These are phyloP conservation scores for Simplicillium aogashimaense DNA, from an alignment of 2,329 filamentous ascomycete species.

Conservation along the genomic window DNA sequence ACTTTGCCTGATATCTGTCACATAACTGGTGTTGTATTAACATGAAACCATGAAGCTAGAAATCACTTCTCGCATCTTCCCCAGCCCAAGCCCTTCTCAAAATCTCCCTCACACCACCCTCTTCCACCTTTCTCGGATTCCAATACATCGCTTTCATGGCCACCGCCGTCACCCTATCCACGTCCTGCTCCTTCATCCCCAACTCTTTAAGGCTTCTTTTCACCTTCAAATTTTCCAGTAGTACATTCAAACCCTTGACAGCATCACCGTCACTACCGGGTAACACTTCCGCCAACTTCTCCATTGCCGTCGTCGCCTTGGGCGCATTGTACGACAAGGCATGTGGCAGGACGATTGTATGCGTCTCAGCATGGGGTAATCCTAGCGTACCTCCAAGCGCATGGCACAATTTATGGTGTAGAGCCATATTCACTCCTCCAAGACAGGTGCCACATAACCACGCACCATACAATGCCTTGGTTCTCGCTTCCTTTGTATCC, in stretches of 20 bases:
- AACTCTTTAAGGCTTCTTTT: constrained; percentile 41
- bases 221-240: constrained; percentile 43
- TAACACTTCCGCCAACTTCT: constrained; percentile 38
- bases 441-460: constrained; percentile 55
- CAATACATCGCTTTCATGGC: constrained; percentile 48
- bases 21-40: too few relatives aligned
- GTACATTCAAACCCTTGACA: constrained; percentile 43
- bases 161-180: constrained; percentile 50
- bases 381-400: constrained; percentile 53
- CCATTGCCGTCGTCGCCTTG: constrained; percentile 39
- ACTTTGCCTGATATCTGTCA: too few relatives aligned
- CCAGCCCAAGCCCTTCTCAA: constrained; percentile 52
- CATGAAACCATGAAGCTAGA: constrained; percentile 8
- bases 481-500: constrained; percentile 32
- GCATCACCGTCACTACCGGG: constrained; percentile 50
- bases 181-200: constrained; percentile 49
- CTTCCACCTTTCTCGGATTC: constrained; percentile 47
- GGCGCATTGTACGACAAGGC: constrained; percentile 54
- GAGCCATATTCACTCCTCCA: constrained; percentile 49
- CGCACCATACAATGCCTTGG: constrained; percentile 43
- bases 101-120: constrained; percentile 39
- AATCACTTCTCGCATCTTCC: constrained; percentile 33
- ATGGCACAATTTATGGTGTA: constrained; percentile 61
- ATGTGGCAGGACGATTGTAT: constrained; percentile 53
- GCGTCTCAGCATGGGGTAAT: constrained; percentile 56